Base-by-base conservation (phyloP, 192 early-diverging fungal species). In the Gonapodya prolifera region DNA sequence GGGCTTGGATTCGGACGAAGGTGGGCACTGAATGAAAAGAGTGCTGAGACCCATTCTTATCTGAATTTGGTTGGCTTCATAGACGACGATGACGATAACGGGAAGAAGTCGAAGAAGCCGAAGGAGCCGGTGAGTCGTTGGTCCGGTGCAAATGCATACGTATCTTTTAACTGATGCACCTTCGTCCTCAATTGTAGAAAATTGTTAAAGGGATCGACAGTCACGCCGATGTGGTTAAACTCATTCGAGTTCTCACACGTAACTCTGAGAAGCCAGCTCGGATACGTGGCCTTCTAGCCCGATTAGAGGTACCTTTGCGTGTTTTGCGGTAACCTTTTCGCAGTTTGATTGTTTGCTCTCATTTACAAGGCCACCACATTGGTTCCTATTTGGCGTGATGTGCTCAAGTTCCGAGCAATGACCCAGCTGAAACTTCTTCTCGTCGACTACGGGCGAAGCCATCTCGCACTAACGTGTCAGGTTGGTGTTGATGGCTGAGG, bases 401-500 rank as follows among this genome's bases (percentile, higher is more conserved):
- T 73, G 8, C 71, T 73, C 8, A 18, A 32, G 18, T 73, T 73
- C 29, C 35, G 35, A 31, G 35, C n/a, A 31, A 16, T 77, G 35
- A 29, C 76, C 30, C 35, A 35, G 61, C 76, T 13, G 61, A 34
- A 0, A 28, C 30, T n/a, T 2, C n/a, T 45, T 2, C 45, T 45
- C 2, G 29, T 36, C 17, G 31, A 81, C 83, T 61, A 61, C 87
- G 89, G 79, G 90, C 90, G 80, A 86, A 76, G 73, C 70, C 35
- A 35, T 34, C 18, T 2, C 85, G 69, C 81, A 84, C 35, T 87
- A 92, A 69, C 80, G 83, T 0, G 86, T 89, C 35, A 89, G 90
- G 79, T 92, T 36, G 83, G 80, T 77, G 87, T 87, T 80, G 87
- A 90, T 75, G 83, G 88, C 70, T 81, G 81, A 82, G 23, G 36